These are phyloP conservation scores for Yamadazyma endophytica DNA, from an alignment of 805 yeast species.

Conservation along the genomic window DNA sequence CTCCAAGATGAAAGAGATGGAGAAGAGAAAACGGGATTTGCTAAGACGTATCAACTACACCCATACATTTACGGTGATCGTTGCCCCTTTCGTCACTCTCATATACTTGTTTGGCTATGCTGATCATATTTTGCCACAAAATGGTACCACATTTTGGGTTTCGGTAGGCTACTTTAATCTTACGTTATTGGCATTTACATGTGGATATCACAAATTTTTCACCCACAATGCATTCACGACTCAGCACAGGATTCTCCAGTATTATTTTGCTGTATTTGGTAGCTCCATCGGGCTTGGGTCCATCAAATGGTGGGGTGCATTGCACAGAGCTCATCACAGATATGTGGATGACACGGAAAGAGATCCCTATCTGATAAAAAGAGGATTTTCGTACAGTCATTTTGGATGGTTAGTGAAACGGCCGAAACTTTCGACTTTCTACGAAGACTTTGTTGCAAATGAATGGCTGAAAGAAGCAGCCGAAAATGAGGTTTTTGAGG, in stretches of 20 bases:
- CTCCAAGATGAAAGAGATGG: constrained; percentile 30
- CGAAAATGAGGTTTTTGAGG: constrained; percentile 10
- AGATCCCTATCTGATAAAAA: constrained; percentile 82
- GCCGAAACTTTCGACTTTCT: constrained; percentile 40
- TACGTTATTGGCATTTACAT: constrained; percentile 36
- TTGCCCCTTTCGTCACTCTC: constrained; percentile 29
- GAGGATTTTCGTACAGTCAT: constrained; percentile 80
- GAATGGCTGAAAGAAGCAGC: constrained; percentile 19
- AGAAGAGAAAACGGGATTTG: constrained; percentile 31
- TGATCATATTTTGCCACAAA: constrained; percentile 22
- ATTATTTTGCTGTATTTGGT: constrained; percentile 56
- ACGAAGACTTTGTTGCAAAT: constrained; percentile 30
- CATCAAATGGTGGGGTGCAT: constrained; percentile 71
- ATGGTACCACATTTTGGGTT: constrained; percentile 23
- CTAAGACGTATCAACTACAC: constrained; percentile 33
- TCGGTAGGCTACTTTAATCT: constrained; percentile 28
- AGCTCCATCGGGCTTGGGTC: constrained; percentile 75
- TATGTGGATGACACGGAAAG: constrained; percentile 77
- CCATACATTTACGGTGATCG: constrained; percentile 27
- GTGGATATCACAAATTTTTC: constrained; percentile 41
- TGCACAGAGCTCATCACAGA: constrained; percentile 89
- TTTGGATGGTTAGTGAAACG: constrained; percentile 81
- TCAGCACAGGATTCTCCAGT: constrained; percentile 31
- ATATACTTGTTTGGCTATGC: constrained; percentile 19
- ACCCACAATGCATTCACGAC: constrained; percentile 37